Evolutionary conservation across 2,329 filamentous ascomycete species (phyloP).

Genomic region (Aspergillus sp.): DNA sequence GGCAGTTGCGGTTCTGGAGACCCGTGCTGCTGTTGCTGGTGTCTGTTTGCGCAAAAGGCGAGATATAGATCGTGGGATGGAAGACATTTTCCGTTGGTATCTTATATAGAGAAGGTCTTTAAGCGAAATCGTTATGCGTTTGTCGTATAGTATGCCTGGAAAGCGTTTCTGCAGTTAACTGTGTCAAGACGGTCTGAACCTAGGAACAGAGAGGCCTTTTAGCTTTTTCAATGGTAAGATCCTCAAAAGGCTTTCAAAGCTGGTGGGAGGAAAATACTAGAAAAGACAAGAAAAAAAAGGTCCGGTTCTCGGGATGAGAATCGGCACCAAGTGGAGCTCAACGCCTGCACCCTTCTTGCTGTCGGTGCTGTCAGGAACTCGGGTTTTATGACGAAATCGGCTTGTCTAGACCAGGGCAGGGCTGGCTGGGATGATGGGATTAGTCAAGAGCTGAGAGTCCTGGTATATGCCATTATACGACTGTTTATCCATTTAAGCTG

Average conservation of each 20-base stretch:
- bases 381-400: background rate
- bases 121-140: background rate
- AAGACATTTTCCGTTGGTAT: conserved; percentile 5
- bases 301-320: conserved; percentile 8
- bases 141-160: background rate
- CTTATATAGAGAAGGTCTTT: background rate
- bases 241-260: background rate
- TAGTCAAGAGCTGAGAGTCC: background rate
- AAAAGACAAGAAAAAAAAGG: conserved; percentile 4
- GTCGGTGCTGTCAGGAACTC: background rate
- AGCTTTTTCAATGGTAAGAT: background rate
- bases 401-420: background rate
- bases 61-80: conserved; percentile 6
- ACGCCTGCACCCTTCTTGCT: background rate
- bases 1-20: background rate
- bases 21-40: background rate
- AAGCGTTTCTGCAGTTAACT: background rate
- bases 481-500: too few species aligned
- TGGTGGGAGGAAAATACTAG: background rate
- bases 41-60: conserved; percentile 7
- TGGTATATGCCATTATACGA: too few species aligned
- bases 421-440: background rate
- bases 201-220: background rate
- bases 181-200: background rate
- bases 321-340: conserved; percentile 11